A percentile compares a stretch with the other conserved stretches of the same genome.
These are phyloP conservation scores for Coniella lustricola DNA, from an alignment of 2,329 filamentous ascomycete species.

Conservation along the genomic window DNA sequence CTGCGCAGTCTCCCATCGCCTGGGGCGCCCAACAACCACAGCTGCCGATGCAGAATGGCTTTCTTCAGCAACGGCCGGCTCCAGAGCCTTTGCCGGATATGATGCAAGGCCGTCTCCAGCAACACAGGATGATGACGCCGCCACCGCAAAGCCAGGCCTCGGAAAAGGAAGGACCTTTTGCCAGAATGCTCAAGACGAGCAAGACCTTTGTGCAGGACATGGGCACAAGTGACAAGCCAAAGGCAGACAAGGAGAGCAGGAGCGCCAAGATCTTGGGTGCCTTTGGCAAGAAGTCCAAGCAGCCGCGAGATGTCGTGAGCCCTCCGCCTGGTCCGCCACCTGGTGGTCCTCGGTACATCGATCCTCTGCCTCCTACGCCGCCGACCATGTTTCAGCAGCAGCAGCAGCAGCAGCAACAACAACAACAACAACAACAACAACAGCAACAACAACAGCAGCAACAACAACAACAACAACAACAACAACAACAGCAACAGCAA, in stretches of 20 bases:
- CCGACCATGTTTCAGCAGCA: neutral
- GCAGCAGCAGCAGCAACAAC: neutral
- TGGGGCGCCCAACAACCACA: slow-evolving; percentile 5
- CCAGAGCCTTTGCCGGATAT: slow-evolving; percentile 4
- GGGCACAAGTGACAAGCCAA: slow-evolving; percentile 18
- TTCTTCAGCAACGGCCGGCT: slow-evolving; percentile 1
- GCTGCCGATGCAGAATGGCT: neutral
- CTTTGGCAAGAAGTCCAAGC: slow-evolving; percentile 21
- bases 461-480: neutral
- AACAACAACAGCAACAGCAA: neutral
- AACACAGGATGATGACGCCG: slow-evolving; percentile 9
- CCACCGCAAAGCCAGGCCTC: slow-evolving; percentile 9
- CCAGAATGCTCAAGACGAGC: slow-evolving; percentile 17
- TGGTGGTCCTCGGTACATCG: slow-evolving; percentile 20
- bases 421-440: neutral
- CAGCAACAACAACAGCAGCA: neutral
- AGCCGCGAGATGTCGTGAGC: slow-evolving; percentile 16
- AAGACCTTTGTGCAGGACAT: slow-evolving; percentile 16
- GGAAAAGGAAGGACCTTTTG: slow-evolving; percentile 16
- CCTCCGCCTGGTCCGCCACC: slow-evolving; percentile 16
- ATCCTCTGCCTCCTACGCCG: neutral
- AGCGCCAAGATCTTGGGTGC: slow-evolving; percentile 20
- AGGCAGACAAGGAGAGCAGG: slow-evolving; percentile 20
- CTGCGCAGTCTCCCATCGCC: slow-evolving; percentile 4
- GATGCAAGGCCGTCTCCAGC: slow-evolving; percentile 3